Evolutionary conservation across 2,329 filamentous ascomycete genomes (phyloP).

Genomic region (Pseudogymnoascus sp.): DNA sequence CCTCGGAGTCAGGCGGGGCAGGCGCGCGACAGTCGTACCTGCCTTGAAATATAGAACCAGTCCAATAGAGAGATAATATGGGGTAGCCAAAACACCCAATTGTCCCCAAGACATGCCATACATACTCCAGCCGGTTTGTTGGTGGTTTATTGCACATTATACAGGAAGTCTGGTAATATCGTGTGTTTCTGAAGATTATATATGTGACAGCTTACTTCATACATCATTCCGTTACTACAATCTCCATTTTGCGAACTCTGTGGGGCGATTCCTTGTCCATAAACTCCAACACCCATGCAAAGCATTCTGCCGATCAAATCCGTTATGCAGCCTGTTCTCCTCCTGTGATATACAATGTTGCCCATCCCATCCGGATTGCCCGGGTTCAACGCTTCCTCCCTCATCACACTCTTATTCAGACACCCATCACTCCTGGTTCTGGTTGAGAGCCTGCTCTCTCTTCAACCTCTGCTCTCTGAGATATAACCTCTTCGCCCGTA

Average conservation of each 20-base stretch:
- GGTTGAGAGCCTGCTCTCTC: constrained; percentile 14
- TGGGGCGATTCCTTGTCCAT: constrained; percentile 1
- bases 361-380: not conserved
- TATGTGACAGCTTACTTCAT: not conserved
- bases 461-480: constrained; percentile 31
- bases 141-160: not conserved
- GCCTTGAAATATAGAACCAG: not conserved
- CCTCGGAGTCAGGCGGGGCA: not conserved
- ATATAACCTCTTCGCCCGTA: constrained; percentile 24
- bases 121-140: not conserved
- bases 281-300: constrained; percentile 3
- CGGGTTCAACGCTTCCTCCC: constrained; percentile 10
- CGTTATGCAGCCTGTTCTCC: constrained; percentile 15
- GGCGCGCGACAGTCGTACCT: not conserved
- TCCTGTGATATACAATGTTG: constrained; percentile 11
- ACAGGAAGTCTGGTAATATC: not conserved
- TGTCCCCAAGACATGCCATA: not conserved
- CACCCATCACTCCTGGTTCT: not conserved
- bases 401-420: not conserved
- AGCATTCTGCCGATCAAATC: not conserved
- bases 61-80: not conserved
- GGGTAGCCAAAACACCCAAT: not conserved
- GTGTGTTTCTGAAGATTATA: not conserved
- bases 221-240: not conserved
- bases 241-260: not conserved